A percentile compares a stretch with the other conserved stretches of the same genome.
These are phyloP conservation scores for Boletales sp. DNA, from an alignment of 768 basidiomycete species.

Conservation along the genomic window DNA sequence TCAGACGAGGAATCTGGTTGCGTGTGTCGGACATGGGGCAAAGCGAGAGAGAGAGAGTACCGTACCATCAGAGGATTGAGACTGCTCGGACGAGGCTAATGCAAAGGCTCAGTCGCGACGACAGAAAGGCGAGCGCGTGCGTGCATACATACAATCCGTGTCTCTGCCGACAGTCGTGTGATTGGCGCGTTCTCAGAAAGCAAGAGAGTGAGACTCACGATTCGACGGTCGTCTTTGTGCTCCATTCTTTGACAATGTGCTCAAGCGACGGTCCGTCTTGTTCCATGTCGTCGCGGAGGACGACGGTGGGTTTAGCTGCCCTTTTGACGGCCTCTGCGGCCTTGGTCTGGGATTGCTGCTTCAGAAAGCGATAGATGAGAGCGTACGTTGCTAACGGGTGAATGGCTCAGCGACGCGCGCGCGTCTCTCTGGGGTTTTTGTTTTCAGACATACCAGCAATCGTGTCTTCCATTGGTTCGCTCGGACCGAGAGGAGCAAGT, in stretches of 20 bases:
- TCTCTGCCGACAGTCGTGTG: conserved; percentile 11
- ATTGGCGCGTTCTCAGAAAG: background rate
- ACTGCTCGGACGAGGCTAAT: conserved; percentile 21
- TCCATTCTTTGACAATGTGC: conserved; percentile 68
- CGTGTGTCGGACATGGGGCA: background rate
- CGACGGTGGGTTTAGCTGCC: conserved; percentile 59
- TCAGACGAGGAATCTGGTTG: conserved; percentile 18
- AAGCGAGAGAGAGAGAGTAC: background rate
- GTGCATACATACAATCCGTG: conserved; percentile 14
- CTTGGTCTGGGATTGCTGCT: conserved; percentile 60
- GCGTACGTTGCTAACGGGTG: conserved; percentile 63
- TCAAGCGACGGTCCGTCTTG: conserved; percentile 55
- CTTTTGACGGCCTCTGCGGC: conserved; percentile 73
- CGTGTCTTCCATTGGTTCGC: conserved; percentile 43
- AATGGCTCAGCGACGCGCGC: conserved; percentile 8
- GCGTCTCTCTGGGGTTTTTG: conserved; percentile 1
- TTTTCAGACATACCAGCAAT: conserved; percentile 45
- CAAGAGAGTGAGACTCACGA: conserved; percentile 21
- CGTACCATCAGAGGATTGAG: conserved; percentile 26
- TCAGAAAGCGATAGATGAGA: conserved; percentile 71
- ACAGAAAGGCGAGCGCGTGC: conserved; percentile 8
- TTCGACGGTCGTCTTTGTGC: conserved; percentile 29
- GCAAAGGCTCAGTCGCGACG: conserved; percentile 7
- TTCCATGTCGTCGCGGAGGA: conserved; percentile 53
- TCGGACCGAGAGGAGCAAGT: background rate